These are phyloP conservation scores for Ustilago crameri DNA, from an alignment of 1,284 basidiomycete species.

Conservation along the genomic window DNA sequence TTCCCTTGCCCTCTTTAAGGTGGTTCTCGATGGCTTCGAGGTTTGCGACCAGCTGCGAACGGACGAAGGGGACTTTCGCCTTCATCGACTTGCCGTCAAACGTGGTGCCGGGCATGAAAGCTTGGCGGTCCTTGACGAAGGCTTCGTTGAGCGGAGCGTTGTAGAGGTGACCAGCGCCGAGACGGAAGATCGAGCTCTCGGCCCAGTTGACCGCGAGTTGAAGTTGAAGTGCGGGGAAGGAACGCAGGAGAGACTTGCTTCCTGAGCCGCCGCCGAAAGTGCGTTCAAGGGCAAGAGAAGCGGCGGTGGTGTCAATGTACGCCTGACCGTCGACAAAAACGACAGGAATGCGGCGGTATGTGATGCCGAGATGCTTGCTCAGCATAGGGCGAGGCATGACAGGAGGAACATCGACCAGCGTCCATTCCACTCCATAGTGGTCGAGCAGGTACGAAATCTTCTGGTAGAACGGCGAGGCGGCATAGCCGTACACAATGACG, in stretches of 20 bases:
- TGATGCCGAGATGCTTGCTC: constrained; percentile 38
- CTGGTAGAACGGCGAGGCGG: constrained; percentile 44
- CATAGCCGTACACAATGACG: constrained; percentile 47
- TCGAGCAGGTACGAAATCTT: constrained; percentile 35
- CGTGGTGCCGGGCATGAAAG: constrained; percentile 27
- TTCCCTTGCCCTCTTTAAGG: constrained; percentile 2
- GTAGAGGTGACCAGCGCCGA: constrained; percentile 38
- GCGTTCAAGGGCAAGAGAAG: constrained; percentile 28
- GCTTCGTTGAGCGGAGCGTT: constrained; percentile 25
- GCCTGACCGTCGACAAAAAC: constrained; percentile 43
- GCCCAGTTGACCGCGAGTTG: constrained; percentile 45
- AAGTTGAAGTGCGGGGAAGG: constrained; percentile 24
- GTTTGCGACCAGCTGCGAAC: constrained; percentile 28
- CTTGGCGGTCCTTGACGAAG: constrained; percentile 31
- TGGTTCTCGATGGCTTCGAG: constrained; percentile 35
- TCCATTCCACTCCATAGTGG: constrained; percentile 43
- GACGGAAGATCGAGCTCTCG: constrained; percentile 24
- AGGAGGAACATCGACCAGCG: constrained; percentile 31
- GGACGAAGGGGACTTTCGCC: constrained; percentile 22
- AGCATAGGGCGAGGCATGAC: constrained; percentile 43
- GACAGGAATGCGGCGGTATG: constrained; percentile 47
- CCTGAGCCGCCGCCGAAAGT: constrained; percentile 20
- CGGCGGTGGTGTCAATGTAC: constrained; percentile 43
- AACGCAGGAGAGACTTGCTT: constrained; percentile 14
- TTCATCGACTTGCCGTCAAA: constrained; percentile 34